Base-by-base conservation (phyloP, 768 basidiomycete genomes). In the Tremella fuciformis region DNA sequence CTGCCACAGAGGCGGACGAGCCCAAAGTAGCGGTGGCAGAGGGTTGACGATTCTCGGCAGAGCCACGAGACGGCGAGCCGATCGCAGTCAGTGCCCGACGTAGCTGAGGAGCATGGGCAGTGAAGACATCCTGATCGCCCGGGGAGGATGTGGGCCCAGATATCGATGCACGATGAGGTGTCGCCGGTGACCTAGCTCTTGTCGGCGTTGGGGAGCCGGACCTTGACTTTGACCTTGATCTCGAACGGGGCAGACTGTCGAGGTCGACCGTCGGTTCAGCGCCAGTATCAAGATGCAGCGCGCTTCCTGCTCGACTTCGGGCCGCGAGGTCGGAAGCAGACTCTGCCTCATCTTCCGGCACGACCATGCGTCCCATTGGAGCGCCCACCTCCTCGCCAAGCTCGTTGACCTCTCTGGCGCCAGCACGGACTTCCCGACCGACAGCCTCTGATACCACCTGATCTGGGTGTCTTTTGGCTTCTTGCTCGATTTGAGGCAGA, bases 401-500 rank as follows among this genome's bases (percentile, higher is more conserved):
- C 3, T 57, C 61, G 1, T 41, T 50, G n/a, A 53, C 53, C 37
- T 62, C 26, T 50, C 38, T 44, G 15, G n/a, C n/a, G 38, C 21
- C 40, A 22, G 24, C 22, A 19, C 18, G 24, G 25, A 8, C 26
- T 13, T 40, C 19, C 39, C 29, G 18, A 38, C 16, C 29, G 25
- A 19, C 24, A 7, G 16, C n/a, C 24, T 29, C 29, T 3, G n/a
- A 40, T 19, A 40, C 18, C 8, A 19, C 42, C 18, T 37, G 15
- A 15, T 29, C 48, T n/a, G 44, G 63, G 51, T 34, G 29, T 6
- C 22, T 4, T 4, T 8, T 18, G 16, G n/a, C n/a, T 8, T 22
- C 7, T 37, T 68, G 61, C 25, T 73, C 63, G 46, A 70, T 66
- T 26, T 62, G 58, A 1, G 71, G 71, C 52, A 73, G 40, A 25